Conservation (phyloP, 495 filamentous ascomycete genomes). For the Aspergillus sclerotioniger region DNA sequence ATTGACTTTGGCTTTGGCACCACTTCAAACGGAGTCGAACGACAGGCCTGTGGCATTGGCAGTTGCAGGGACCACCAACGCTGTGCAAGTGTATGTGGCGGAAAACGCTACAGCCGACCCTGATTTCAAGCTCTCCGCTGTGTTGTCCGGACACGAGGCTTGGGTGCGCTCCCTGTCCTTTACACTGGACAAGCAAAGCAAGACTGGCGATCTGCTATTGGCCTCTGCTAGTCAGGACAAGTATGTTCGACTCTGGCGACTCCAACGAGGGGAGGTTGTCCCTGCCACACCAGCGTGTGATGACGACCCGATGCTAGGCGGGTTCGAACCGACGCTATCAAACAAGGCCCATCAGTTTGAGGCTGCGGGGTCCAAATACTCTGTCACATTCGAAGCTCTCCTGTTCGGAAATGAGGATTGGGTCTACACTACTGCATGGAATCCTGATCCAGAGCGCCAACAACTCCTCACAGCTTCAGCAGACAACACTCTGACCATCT, state of each 20-base stretch:
- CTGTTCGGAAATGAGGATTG: slow-evolving; percentile 97
- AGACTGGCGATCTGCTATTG: slow-evolving; percentile 68
- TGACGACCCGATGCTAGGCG: slow-evolving; percentile 57
- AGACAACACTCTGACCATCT: slow-evolving; percentile 91
- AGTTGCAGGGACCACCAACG: slow-evolving; percentile 75
- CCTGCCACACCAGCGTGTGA: slow-evolving; percentile 35
- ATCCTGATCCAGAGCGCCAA: slow-evolving; percentile 50
- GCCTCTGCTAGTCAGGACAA: slow-evolving; percentile 97
- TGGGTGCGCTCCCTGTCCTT: slow-evolving; percentile 90
- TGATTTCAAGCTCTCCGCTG: slow-evolving; percentile 71
- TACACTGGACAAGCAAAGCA: slow-evolving; percentile 55
- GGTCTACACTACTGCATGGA: slow-evolving; percentile 88
- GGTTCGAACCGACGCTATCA: slow-evolving; percentile 61
- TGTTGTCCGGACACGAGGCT: slow-evolving; percentile 85
- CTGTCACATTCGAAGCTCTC: slow-evolving; percentile 89
- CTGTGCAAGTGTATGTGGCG: slow-evolving; percentile 72
- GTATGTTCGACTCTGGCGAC: slow-evolving; percentile 90
- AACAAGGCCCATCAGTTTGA: slow-evolving; percentile 83
- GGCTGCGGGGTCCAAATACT: slow-evolving; percentile 58
- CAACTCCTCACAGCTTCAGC: slow-evolving; percentile 89
- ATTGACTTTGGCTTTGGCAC: slow-evolving; percentile 64
- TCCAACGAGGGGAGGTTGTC: slow-evolving; percentile 62
- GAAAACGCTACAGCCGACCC: slow-evolving; percentile 29
- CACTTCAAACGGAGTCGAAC: slow-evolving; percentile 47
- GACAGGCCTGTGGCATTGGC: slow-evolving; percentile 63